These are phyloP conservation scores for Talaromyces marneffei DNA, from an alignment of 2,329 filamentous ascomycete species.

Conservation along the genomic window DNA sequence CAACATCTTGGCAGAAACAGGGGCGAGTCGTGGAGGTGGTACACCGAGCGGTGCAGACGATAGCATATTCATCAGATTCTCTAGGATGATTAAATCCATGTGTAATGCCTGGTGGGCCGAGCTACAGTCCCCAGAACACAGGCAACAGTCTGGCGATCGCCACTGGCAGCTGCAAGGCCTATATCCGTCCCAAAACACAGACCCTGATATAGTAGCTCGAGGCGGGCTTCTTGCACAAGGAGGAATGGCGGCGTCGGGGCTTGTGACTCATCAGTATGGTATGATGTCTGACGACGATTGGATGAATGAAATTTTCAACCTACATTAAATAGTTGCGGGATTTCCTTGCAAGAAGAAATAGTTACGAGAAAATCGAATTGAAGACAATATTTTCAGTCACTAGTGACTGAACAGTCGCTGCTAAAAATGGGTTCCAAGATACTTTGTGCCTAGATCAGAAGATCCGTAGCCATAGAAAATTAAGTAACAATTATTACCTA, in stretches of 20 bases:
- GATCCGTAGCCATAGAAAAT: too few species aligned
- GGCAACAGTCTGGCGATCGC: not conserved
- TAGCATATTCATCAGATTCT: slow-evolving; percentile 4
- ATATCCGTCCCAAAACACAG: not conserved
- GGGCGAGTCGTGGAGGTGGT: not conserved
- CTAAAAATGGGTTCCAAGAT: too few species aligned
- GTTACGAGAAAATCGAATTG: too few species aligned
- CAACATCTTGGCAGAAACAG: not conserved
- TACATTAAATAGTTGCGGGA: too few species aligned
- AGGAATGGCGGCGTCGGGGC: not conserved
- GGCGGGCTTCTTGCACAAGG: not conserved
- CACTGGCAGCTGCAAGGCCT: not conserved
- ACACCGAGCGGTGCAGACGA: not conserved
- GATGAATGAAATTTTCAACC: slow-evolving; percentile 15
- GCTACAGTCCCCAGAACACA: not conserved
- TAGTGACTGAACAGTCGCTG: too few species aligned
- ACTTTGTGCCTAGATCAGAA: too few species aligned
- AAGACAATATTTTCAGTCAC: too few species aligned
- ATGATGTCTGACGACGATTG: not conserved
- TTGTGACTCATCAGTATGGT: not conserved
- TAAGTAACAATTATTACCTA: too few species aligned
- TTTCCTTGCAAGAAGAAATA: too few species aligned
- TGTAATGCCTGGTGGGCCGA: slow-evolving; percentile 7
- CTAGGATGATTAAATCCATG: slow-evolving; percentile 3
- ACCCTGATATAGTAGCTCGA: not conserved